Conservation (phyloP, 1,284 basidiomycete genomes). For the Cerioporus squamosus region DNA sequence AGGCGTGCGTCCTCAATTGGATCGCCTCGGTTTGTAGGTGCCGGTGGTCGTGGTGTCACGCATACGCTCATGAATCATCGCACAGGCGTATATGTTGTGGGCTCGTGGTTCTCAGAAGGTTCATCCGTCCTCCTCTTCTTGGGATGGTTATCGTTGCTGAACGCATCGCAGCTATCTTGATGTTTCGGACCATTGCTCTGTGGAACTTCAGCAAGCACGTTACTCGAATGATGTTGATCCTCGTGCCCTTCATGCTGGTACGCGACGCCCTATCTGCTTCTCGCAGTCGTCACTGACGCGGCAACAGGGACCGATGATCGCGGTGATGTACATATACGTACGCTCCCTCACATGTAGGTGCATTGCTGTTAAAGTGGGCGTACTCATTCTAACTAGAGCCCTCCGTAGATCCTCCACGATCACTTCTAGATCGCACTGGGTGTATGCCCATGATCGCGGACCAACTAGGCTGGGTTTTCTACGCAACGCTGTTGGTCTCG, state of each 20-base stretch:
- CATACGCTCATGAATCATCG: too few species aligned
- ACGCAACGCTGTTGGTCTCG: neutral
- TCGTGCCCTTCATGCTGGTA: neutral
- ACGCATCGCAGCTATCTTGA: neutral
- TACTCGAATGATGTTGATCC: neutral
- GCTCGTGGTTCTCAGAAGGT: neutral
- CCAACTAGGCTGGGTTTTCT: neutral
- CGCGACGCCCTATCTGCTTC: neutral
- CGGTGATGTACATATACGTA: neutral
- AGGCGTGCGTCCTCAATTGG: neutral
- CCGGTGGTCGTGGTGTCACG: too few species aligned
- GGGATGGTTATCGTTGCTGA: neutral
- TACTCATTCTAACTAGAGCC: neutral
- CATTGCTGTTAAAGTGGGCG: neutral
- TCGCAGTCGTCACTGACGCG: neutral
- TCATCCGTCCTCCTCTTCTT: too few species aligned
- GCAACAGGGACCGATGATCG: neutral
- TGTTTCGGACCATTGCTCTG: neutral
- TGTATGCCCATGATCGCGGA: neutral
- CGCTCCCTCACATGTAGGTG: slow-evolving; percentile 9
- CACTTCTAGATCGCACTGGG: neutral
- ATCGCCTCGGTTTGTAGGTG: neutral
- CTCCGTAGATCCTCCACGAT: neutral
- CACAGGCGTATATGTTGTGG: neutral
- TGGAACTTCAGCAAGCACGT: neutral